A percentile compares a stretch with the other conserved stretches of the same genome.
These are phyloP conservation scores for Oryza punctata DNA, from an alignment of 176 grass and related monocot genomes.

Conservation along the genomic window DNA sequence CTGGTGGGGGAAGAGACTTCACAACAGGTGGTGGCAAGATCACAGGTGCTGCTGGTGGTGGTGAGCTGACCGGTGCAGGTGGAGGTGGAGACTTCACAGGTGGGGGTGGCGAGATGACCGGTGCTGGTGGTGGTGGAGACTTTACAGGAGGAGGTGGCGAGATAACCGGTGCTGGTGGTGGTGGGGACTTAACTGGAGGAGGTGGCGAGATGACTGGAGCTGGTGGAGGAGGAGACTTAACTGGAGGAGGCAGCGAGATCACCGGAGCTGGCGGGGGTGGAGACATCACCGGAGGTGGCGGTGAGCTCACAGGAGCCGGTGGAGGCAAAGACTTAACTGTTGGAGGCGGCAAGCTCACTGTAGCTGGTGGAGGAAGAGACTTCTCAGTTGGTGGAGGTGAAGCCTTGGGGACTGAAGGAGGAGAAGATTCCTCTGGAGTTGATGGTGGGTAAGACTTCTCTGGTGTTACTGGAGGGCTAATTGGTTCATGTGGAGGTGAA, in stretches of 20 bases:
- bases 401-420: too few species aligned
- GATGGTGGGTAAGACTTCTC: background rate
- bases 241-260: background rate
- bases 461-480: too few species aligned
- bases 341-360: background rate
- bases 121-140: background rate
- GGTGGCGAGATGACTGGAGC: background rate
- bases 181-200: background rate
- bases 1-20: constrained; percentile 7
- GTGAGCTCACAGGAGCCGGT: background rate
- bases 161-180: background rate
- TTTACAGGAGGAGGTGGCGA: background rate
- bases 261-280: background rate
- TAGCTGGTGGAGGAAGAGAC: background rate
- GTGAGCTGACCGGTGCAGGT: background rate
- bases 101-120: background rate
- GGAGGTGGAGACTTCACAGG: constrained; percentile 11
- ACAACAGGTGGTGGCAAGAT: background rate
- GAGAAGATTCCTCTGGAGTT: too few species aligned
- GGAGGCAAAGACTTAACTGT: background rate
- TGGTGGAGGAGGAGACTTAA: background rate
- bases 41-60: background rate
- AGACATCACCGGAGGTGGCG: background rate
- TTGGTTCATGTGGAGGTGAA: background rate
- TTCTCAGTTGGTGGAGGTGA: background rate